phyloP scores from a whole-genome alignment of 2,329 filamentous ascomycete species.

The Trichoderma sp. region DNA sequence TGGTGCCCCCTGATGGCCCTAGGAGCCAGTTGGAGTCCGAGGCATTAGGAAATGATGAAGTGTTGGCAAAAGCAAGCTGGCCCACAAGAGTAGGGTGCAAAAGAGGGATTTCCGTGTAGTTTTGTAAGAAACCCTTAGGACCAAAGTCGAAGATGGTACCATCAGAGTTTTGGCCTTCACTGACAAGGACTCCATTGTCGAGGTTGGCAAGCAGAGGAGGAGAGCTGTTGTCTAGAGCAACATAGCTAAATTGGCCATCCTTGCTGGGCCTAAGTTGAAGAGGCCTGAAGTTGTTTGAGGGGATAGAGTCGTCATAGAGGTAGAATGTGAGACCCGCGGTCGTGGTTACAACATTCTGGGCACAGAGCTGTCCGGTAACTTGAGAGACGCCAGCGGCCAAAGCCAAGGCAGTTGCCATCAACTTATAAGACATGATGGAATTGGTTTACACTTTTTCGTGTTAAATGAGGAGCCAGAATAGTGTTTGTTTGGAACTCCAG shows the following conservation, averaged over 20 bases:
- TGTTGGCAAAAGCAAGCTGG: conserved; percentile 14
- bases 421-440: neutral
- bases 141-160: conserved; percentile 7
- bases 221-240: conserved; percentile 16
- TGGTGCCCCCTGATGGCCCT: neutral
- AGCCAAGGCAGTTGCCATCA: neutral
- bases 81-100: conserved; percentile 4
- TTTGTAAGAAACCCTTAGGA: conserved; percentile 7
- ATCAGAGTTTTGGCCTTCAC: neutral
- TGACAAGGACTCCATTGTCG: conserved; percentile 13
- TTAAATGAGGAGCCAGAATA: too few relatives aligned
- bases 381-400: neutral
- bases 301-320: conserved; percentile 12
- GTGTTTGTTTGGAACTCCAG: neutral
- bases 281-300: conserved; percentile 1
- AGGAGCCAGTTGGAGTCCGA: conserved; percentile 13
- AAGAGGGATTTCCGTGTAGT: neutral
- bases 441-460: neutral
- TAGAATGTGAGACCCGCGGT: conserved; percentile 7
- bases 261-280: conserved; percentile 13
- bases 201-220: conserved; percentile 5
- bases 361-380: conserved; percentile 1
- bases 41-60: neutral
- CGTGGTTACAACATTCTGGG: neutral
- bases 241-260: conserved; percentile 5